Evolutionary conservation across 768 basidiomycete genomes (phyloP).

Genomic region (Tricholoma flavovirens): DNA sequence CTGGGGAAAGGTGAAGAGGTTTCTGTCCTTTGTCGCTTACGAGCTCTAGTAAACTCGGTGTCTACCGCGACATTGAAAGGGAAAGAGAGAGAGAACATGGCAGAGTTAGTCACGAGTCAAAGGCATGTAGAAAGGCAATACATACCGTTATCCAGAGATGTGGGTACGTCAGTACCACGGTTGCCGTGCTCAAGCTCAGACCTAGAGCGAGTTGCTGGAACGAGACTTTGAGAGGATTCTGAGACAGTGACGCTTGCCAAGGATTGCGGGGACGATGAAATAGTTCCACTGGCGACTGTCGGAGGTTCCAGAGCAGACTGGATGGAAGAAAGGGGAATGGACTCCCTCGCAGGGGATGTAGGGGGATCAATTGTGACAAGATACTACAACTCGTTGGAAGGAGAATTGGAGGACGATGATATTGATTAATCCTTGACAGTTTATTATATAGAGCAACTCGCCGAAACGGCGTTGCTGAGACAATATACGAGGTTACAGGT

Average conservation of each 20-base stretch:
- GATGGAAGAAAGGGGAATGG: slow-evolving; percentile 37
- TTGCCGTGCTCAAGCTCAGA: slow-evolving; percentile 53
- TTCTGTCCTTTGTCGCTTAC: slow-evolving; percentile 67
- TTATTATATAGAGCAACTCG: slow-evolving; percentile 14
- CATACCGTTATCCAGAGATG: slow-evolving; percentile 31
- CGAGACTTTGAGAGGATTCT: slow-evolving; percentile 37
- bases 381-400: slow-evolving; percentile 7
- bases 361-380: slow-evolving; percentile 62
- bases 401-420: slow-evolving; percentile 8
- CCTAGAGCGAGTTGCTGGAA: slow-evolving; percentile 62
- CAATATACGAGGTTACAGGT: slow-evolving; percentile 19
- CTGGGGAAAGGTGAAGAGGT: slow-evolving; percentile 27
- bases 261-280: slow-evolving; percentile 11
- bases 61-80: slow-evolving; percentile 29
- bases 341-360: slow-evolving; percentile 55
- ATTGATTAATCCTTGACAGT: slow-evolving; percentile 1
- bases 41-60: slow-evolving; percentile 49
- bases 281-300: slow-evolving; percentile 17
- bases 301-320: slow-evolving; percentile 44
- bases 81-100: slow-evolving; percentile 2
- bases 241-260: slow-evolving; percentile 15
- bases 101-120: slow-evolving; percentile 12
- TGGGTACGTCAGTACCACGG: slow-evolving; percentile 21
- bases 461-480: slow-evolving; percentile 13
- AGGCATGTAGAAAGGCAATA: slow-evolving; percentile 8